These are phyloP conservation scores for Elaeis guineensis DNA, from an alignment of 176 grass and related monocot genomes.

Conservation along the genomic window DNA sequence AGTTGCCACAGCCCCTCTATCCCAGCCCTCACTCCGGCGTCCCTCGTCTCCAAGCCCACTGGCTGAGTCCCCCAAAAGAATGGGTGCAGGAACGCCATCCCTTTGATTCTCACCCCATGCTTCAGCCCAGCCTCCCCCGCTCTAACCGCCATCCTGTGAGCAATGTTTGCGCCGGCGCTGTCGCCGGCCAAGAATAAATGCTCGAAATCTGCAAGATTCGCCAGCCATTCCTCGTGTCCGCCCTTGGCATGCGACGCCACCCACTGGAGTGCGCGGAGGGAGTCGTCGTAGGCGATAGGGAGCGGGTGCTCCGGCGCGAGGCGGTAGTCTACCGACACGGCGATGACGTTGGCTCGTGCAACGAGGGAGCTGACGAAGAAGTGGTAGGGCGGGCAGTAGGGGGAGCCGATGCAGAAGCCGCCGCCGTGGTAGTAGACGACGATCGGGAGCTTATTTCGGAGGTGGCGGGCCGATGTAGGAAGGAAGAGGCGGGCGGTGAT, in stretches of 20 bases:
- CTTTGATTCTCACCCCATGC: constrained; percentile 8
- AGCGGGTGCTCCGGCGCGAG: constrained; percentile 67
- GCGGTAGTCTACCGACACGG: constrained; percentile 61
- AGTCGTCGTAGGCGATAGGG: constrained; percentile 67
- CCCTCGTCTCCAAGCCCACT: constrained; percentile 17
- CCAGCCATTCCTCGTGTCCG: no score
- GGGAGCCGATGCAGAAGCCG: no score
- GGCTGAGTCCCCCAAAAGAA: constrained; percentile 47
- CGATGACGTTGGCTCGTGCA: constrained; percentile 24
- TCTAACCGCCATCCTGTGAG: not conserved
- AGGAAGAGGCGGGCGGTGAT: no score
- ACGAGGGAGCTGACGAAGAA: no score
- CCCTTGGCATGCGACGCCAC: no score
- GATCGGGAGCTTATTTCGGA: no score
- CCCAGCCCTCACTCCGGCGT: constrained; percentile 18
- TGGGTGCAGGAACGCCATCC: constrained; percentile 29
- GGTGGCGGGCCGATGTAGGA: no score
- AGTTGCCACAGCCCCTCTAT: constrained; percentile 38
- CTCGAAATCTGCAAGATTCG: no score
- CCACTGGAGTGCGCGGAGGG: not conserved
- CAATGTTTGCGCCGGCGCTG: no score
- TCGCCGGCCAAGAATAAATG: no score
- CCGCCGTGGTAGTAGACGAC: no score
- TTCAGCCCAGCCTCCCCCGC: constrained; percentile 2
- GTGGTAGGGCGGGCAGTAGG: no score